These are phyloP conservation scores for Marasmius sp. DNA, from an alignment of 1,284 basidiomycete species.

Conservation along the genomic window DNA sequence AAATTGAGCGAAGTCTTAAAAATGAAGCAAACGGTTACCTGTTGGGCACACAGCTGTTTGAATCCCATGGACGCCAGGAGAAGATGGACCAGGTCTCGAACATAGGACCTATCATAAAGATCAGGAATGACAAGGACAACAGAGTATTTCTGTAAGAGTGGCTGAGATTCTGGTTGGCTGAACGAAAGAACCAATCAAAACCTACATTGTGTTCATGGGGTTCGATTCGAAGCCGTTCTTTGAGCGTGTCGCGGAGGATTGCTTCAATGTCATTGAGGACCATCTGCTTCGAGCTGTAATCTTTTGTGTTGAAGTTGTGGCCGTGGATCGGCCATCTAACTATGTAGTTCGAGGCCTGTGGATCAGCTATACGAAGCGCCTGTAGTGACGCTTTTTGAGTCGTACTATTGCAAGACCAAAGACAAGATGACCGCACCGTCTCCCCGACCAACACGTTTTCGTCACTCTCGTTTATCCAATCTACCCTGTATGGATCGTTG, in stretches of 20 bases:
- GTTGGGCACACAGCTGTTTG: conserved; percentile 87
- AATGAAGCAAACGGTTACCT: conserved; percentile 45
- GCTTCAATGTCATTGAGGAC: conserved; percentile 78
- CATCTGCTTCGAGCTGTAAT: conserved; percentile 71
- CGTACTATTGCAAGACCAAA: conserved; percentile 3
- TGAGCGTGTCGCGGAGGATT: conserved; percentile 63
- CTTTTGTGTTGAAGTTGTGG: conserved; percentile 75
- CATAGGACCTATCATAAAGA: conserved; percentile 83
- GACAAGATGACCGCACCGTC: conserved; percentile 43
- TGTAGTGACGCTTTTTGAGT: conserved; percentile 27
- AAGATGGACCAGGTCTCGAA: conserved; percentile 78
- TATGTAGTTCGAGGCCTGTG: conserved; percentile 62
- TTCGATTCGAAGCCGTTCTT: conserved; percentile 62
- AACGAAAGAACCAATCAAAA: not conserved
- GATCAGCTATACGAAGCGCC: conserved; percentile 75
- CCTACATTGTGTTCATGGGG: conserved; percentile 62
- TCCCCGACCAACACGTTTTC: conserved; percentile 67
- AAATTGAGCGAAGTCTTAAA: not conserved
- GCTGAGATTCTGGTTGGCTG: not conserved
- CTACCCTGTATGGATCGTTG: conserved; percentile 78
- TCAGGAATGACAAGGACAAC: conserved; percentile 93
- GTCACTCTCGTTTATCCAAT: conserved; percentile 68
- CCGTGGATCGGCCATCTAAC: conserved; percentile 80
- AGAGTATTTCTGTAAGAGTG: conserved; percentile 68
- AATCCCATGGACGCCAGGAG: conserved; percentile 86